Base-by-base conservation (phyloP, 805 yeast species). In the Zygosaccharomyces pseudorouxii region DNA sequence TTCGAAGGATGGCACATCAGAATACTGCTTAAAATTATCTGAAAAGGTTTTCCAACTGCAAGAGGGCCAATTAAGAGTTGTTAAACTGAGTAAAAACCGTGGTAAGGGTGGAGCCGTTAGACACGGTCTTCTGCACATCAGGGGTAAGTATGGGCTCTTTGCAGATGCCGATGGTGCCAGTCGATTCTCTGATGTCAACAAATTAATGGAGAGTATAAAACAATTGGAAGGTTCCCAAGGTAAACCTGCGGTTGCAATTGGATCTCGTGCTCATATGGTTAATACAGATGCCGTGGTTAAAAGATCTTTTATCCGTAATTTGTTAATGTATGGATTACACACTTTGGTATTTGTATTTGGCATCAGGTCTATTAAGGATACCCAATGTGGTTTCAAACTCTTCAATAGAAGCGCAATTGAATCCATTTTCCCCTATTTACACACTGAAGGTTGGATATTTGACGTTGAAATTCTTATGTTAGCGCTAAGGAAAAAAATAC, bases 161-260 rank as follows among this genome's bases (percentile, higher is more conserved):
- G 98, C 96, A 1, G 99, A 93, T 69, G 99, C 98, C 0, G 99
- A 93, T 69, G 98, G 98, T 29, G 98, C 99, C 4, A 84, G 95
- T 22, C 75, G 77, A 56, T 93, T 93, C 63, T 60, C 78, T 22
- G 97, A 90, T 65, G 72, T 86, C 22, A 61, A 62, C 1, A 78
- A 75, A 48, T 71, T 90, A 49, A 53, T 80, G 9, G 62, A 60
- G 3, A 67, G 71, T 10, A 71, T 85, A 25, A 56, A 70, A 27
- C 49, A 48, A 10, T 48, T 65, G 30, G 60, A 65, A 47, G 51
- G 47, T 6, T 51, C 52, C 18, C 30, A 60, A 5, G 66, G 62
- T 33, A 37, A 48, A 0, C 77, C 89, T 0, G 86, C 81, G 0
- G 72, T 92, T 16, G 89, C 93, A 0, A 78, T 92, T 44, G 99